phyloP scores from a whole-genome alignment of 2,329 filamentous ascomycete species.

The Exutisphaerella laricina region DNA sequence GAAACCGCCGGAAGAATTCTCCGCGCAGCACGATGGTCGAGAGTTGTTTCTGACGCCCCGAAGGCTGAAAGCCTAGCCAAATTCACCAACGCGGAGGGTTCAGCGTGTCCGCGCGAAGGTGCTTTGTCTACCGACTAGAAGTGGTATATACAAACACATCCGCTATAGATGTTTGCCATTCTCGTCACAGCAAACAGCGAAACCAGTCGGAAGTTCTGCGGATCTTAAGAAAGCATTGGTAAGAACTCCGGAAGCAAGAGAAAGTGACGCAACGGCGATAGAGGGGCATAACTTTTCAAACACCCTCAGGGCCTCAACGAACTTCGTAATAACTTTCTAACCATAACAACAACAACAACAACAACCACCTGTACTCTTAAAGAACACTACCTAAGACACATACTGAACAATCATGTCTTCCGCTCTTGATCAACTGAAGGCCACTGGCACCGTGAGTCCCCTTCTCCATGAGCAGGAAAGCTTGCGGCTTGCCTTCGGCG shows the following conservation, averaged over 20 bases:
- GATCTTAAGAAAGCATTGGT: too few species aligned
- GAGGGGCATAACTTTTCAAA: neutral
- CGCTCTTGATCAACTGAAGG: constrained; percentile 96
- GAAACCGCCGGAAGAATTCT: too few species aligned
- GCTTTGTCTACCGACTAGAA: too few species aligned
- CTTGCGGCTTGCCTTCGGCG: constrained; percentile 13
- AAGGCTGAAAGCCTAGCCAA: neutral
- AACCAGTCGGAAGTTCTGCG: too few species aligned
- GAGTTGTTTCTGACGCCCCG: neutral
- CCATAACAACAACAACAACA: neutral
- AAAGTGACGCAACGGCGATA: neutral
- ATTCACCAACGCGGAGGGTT: too few species aligned
- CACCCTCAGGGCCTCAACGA: neutral
- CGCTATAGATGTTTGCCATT: too few species aligned
- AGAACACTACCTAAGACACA: too few species aligned
- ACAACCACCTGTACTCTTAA: too few species aligned
- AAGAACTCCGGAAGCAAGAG: too few species aligned
- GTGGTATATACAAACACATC: too few species aligned
- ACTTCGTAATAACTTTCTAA: neutral
- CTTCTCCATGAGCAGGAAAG: neutral
- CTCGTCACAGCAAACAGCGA: too few species aligned
- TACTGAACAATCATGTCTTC: constrained; percentile 59
- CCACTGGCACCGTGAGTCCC: constrained; percentile 81
- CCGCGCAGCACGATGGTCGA: neutral
- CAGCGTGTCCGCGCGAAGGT: too few species aligned